A percentile compares a stretch with the other conserved stretches of the same genome.
phyloP scores from a whole-genome alignment of 1,284 basidiomycete genomes.

The Hemileia vastatrix region DNA sequence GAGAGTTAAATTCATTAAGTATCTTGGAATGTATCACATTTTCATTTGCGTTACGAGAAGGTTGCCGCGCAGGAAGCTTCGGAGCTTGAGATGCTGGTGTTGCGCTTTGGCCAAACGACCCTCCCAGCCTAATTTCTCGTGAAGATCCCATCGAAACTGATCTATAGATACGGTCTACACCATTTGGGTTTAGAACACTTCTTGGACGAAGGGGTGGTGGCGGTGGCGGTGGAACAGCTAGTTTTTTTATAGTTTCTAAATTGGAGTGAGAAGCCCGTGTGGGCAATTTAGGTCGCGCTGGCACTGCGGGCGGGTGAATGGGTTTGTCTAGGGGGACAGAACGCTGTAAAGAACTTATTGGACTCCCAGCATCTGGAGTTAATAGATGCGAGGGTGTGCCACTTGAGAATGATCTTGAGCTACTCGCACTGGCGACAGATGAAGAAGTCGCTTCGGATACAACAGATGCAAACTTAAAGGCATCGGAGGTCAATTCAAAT shows the following conservation, averaged over 20 bases:
- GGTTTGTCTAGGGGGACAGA: not conserved
- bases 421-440: not conserved
- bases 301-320: conserved; percentile 13
- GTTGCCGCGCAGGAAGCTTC: not conserved
- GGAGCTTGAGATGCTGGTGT: not conserved
- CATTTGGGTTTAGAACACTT: not conserved
- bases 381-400: conserved; percentile 5
- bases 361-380: no score
- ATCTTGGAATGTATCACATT: not conserved
- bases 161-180: not conserved
- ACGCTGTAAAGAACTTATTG: no score
- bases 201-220: conserved; percentile 8
- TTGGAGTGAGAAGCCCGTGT: not conserved
- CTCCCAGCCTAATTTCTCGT: not conserved
- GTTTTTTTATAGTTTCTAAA: no score
- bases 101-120: not conserved
- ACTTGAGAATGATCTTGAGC: not conserved
- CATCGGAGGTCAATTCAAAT: not conserved
- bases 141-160: no score
- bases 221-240: conserved; percentile 8
- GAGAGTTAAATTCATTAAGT: not conserved
- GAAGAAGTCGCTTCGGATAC: conserved; percentile 1
- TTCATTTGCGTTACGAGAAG: not conserved
- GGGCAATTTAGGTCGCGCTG: conserved; percentile 3
- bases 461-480: conserved; percentile 4